Conservation (phyloP, 352 stramenopile genomes). For the Saprolegnia parasitica region DNA sequence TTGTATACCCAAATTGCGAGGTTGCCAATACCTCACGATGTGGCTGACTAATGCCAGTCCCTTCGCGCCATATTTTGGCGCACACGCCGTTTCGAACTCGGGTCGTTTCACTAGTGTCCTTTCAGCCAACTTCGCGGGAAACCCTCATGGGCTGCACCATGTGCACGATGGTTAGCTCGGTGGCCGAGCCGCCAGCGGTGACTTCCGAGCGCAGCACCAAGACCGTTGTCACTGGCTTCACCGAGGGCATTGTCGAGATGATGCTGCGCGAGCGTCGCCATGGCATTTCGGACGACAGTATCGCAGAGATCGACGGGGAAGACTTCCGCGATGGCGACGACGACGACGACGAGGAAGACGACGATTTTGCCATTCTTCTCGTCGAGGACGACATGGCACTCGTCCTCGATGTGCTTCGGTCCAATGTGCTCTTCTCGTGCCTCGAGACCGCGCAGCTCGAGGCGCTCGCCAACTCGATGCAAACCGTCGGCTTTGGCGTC, state of each 20-base stretch:
- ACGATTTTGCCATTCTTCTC: neutral
- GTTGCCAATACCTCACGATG: too few relatives aligned
- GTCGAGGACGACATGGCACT: constrained; percentile 36
- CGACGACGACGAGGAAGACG: neutral
- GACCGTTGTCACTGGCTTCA: constrained; percentile 7
- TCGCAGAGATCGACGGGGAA: too few relatives aligned
- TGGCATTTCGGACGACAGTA: constrained; percentile 24
- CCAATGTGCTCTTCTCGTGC: constrained; percentile 76
- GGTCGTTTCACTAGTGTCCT: neutral
- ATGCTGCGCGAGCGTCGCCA: constrained; percentile 20
- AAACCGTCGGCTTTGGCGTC: constrained; percentile 63
- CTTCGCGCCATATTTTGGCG: too few relatives aligned
- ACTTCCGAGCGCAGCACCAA: neutral
- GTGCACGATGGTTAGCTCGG: constrained; percentile 21
- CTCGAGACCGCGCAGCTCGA: constrained; percentile 70
- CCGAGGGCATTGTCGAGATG: constrained; percentile 26
- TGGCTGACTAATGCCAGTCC: too few relatives aligned
- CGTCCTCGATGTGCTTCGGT: constrained; percentile 55
- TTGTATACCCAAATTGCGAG: too few relatives aligned
- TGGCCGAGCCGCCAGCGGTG: neutral
- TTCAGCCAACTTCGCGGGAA: neutral
- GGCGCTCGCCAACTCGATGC: constrained; percentile 63
- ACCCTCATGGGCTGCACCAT: constrained; percentile 16
- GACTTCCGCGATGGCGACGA: too few relatives aligned
- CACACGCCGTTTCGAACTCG: neutral